Percentiles rank a stretch among this genome's conserved stretches.
Conservation (phyloP, 345 rosid species). For the Brassica juncea region DNA sequence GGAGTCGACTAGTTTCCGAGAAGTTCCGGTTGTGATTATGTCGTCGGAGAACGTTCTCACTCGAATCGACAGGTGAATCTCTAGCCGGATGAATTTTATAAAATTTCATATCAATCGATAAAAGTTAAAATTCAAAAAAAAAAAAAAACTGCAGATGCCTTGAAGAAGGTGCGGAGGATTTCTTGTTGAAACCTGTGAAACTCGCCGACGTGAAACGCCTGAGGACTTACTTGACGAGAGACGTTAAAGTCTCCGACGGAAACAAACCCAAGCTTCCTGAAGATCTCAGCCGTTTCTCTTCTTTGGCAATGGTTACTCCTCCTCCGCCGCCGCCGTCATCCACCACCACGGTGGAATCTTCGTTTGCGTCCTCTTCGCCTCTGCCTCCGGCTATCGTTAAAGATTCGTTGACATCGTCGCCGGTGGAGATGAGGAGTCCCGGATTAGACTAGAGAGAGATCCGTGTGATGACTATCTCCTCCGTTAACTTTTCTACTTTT, state of each 20-base stretch:
- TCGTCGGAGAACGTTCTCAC: slow-evolving; percentile 88
- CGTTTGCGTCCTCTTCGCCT: slow-evolving; percentile 11
- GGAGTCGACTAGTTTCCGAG: slow-evolving; percentile 74
- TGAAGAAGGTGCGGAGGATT: slow-evolving; percentile 96
- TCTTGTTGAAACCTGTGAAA: slow-evolving; percentile 90
- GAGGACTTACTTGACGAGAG: slow-evolving; percentile 57
- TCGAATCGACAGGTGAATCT: slow-evolving; percentile 69
- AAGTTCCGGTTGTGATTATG: slow-evolving; percentile 93
- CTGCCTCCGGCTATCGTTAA: not conserved
- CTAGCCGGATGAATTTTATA: not conserved
- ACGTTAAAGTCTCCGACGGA: slow-evolving; percentile 32
- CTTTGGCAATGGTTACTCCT: slow-evolving; percentile 10
- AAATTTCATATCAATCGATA: not conserved
- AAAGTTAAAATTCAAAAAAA: not conserved
- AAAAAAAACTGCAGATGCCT: slow-evolving; percentile 56
- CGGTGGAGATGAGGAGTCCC: slow-evolving; percentile 34
- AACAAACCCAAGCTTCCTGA: slow-evolving; percentile 63
- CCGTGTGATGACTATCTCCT: slow-evolving; percentile 27
- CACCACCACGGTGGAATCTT: slow-evolving; percentile 25
- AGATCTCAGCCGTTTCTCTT: slow-evolving; percentile 1
- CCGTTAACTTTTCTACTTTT: slow-evolving; percentile 36
- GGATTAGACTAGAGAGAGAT: slow-evolving; percentile 35
- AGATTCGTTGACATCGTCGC: not conserved
- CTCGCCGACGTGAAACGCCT: slow-evolving; percentile 78
- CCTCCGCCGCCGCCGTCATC: slow-evolving; percentile 39